These are phyloP conservation scores for Chloranthus sessilifolius DNA, from an alignment of 164 flowering plant species.

Conservation along the genomic window DNA sequence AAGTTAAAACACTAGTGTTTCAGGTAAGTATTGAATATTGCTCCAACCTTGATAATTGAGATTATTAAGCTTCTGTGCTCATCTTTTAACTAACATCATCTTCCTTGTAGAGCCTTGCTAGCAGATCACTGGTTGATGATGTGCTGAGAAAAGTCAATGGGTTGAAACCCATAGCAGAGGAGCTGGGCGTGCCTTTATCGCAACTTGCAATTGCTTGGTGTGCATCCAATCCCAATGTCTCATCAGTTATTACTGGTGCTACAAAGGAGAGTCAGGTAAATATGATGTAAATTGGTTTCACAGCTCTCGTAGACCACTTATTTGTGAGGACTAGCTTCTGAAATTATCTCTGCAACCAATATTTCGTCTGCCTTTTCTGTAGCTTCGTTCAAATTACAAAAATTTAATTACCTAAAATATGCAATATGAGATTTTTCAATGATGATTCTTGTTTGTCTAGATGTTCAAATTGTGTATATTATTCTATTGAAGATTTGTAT, in stretches of 20 bases:
- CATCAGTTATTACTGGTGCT: constrained; percentile 97
- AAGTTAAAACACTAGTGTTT: too few species aligned
- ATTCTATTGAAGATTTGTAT: too few species aligned
- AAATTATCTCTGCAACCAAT: too few species aligned
- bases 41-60: too few species aligned
- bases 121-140: constrained; percentile 86
- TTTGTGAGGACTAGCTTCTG: neutral
- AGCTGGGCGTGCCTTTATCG: constrained; percentile 77
- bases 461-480: too few species aligned
- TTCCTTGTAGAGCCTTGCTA: constrained; percentile 73
- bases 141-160: constrained; percentile 83
- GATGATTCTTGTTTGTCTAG: neutral
- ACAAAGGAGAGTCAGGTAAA: constrained; percentile 92
- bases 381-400: neutral
- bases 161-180: constrained; percentile 87
- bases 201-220: constrained; percentile 99
- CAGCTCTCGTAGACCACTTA: constrained; percentile 2
- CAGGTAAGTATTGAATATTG: too few species aligned
- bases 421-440: neutral
- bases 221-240: constrained; percentile 93
- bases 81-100: too few species aligned
- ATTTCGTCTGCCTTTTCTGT: neutral
- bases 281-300: neutral
- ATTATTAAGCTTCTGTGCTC: too few species aligned
- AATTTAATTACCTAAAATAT: neutral